Conservation (phyloP, 805 yeast genomes). For the Suhomyces faveliae region DNA sequence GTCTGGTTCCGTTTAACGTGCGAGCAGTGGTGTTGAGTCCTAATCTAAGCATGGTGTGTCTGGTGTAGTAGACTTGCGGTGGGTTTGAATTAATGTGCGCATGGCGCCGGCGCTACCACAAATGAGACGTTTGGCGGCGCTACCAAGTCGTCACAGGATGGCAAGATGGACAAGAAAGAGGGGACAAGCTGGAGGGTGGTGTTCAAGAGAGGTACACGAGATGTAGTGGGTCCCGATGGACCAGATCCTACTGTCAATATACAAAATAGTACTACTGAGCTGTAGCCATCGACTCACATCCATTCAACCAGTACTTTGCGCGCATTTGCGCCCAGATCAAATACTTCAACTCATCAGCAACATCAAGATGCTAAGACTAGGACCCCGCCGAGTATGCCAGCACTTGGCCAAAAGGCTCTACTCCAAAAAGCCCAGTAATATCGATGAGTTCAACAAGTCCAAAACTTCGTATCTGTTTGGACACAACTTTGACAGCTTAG, state of each 20-base stretch:
- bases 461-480: slow-evolving; percentile 33
- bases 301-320: too few species aligned
- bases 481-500: slow-evolving; percentile 16
- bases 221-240: too few species aligned
- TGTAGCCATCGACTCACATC: too few species aligned
- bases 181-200: too few species aligned
- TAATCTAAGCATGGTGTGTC: not conserved
- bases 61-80: not conserved
- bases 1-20: not conserved
- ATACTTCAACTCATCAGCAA: not conserved
- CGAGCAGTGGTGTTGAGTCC: not conserved
- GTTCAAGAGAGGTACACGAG: too few species aligned
- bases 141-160: too few species aligned
- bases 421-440: slow-evolving; percentile 9
- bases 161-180: too few species aligned
- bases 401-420: not conserved
- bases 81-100: not conserved
- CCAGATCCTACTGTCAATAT: too few species aligned
- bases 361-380: not conserved
- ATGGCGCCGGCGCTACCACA: not conserved
- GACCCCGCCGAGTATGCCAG: not conserved
- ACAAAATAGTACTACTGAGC: too few species aligned
- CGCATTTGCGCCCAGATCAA: too few species aligned
- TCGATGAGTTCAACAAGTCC: slow-evolving; percentile 39
- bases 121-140: too few species aligned